Conservation (phyloP, 495 filamentous ascomycete genomes). For the Penicillium atrosanguineum region DNA sequence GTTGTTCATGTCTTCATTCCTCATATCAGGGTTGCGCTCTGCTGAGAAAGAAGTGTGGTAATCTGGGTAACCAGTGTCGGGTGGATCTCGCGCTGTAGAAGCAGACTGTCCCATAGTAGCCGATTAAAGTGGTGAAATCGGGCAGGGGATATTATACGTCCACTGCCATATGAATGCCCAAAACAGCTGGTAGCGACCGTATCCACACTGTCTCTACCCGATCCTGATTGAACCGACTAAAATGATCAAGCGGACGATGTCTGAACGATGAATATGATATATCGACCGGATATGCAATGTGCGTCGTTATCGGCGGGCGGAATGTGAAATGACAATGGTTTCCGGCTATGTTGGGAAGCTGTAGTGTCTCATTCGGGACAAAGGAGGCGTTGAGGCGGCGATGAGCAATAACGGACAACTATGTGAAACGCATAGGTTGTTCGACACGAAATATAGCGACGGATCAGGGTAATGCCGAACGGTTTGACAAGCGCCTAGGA, state of each 20-base stretch:
- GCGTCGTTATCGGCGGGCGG: background rate
- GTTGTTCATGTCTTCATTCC: slow-evolving; percentile 45
- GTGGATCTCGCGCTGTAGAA: slow-evolving; percentile 41
- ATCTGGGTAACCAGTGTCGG: slow-evolving; percentile 27
- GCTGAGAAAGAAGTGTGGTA: slow-evolving; percentile 18
- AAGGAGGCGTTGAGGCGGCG: slow-evolving; percentile 7
- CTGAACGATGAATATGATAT: background rate
- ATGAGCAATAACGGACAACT: background rate
- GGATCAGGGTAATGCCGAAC: slow-evolving; percentile 7
- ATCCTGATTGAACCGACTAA: background rate
- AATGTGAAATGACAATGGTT: background rate
- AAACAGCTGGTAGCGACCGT: slow-evolving; percentile 11
- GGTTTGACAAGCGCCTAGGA: slow-evolving; percentile 16
- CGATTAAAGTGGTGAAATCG: slow-evolving; percentile 11
- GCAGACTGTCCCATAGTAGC: slow-evolving; percentile 52
- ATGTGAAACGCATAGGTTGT: slow-evolving; percentile 4
- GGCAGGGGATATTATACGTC: slow-evolving; percentile 24
- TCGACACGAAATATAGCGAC: slow-evolving; percentile 11
- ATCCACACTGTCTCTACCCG: background rate
- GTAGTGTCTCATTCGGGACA: slow-evolving; percentile 9
- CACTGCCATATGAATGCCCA: slow-evolving; percentile 34
- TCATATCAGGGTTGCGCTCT: slow-evolving; percentile 24
- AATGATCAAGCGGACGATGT: background rate
- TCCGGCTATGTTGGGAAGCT: background rate
- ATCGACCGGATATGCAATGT: background rate